Evolutionary conservation across 352 stramenopile species (phyloP).

Genomic region (Pythium chondricola): DNA sequence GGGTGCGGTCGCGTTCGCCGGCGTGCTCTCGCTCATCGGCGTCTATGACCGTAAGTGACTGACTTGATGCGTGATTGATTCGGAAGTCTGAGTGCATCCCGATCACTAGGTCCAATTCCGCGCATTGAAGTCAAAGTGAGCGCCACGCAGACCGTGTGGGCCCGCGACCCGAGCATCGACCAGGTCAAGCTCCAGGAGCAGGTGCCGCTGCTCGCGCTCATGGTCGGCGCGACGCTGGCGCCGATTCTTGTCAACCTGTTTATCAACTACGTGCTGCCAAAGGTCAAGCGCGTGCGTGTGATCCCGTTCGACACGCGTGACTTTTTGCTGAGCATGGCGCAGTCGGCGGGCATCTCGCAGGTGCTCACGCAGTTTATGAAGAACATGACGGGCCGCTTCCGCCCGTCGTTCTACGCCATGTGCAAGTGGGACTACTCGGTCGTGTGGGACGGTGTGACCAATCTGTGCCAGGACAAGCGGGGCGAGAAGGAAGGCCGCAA

Average conservation of each 20-base stretch:
- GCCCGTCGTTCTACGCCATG: conserved; percentile 73
- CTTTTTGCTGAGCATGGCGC: conserved; percentile 55
- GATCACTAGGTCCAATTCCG: conserved; percentile 38
- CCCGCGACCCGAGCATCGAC: conserved; percentile 50
- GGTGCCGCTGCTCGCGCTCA: conserved; percentile 46
- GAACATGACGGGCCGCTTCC: conserved; percentile 57
- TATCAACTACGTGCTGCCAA: conserved; percentile 49
- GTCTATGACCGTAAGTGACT: conserved; percentile 40
- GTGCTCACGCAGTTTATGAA: conserved; percentile 72
- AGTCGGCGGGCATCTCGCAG: conserved; percentile 41
- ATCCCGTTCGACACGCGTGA: conserved; percentile 70
- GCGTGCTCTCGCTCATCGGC: conserved; percentile 43
- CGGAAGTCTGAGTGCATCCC: neutral
- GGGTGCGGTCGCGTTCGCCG: conserved; percentile 37
- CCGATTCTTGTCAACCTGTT: conserved; percentile 44
- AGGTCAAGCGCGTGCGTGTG: conserved; percentile 34
- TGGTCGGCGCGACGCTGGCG: conserved; percentile 26
- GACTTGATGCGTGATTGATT: neutral
- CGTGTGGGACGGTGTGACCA: conserved; percentile 58
- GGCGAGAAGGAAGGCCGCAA: conserved; percentile 57
- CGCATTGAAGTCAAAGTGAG: conserved; percentile 45
- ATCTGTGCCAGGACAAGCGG: conserved; percentile 41
- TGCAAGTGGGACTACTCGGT: conserved; percentile 59
- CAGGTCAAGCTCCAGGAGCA: conserved; percentile 49
- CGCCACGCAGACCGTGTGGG: conserved; percentile 36